phyloP scores from a whole-genome alignment of 805 yeast species.

The Tetrapisispora nanseiensis region DNA sequence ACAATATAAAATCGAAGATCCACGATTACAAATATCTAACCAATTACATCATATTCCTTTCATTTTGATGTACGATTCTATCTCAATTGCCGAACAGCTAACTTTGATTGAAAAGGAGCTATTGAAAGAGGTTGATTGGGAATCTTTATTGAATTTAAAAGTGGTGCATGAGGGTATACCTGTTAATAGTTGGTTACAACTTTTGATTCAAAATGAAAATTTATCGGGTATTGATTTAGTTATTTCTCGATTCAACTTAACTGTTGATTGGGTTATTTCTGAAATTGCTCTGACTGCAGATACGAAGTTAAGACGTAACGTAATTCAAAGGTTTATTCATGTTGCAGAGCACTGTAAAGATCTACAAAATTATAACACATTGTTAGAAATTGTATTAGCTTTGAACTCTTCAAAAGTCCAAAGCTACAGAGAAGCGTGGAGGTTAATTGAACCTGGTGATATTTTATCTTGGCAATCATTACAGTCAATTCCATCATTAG shows the following conservation, averaged over 20 bases:
- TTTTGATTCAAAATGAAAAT: constrained; percentile 47
- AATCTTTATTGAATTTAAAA: constrained; percentile 65
- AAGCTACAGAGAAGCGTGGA: constrained; percentile 63
- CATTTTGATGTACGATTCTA: constrained; percentile 60
- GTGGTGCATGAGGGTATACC: constrained; percentile 63
- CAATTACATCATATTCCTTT: constrained; percentile 67
- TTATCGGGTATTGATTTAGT: constrained; percentile 74
- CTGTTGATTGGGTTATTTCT: constrained; percentile 86
- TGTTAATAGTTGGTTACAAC: constrained; percentile 74
- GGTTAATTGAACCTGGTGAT: constrained; percentile 61
- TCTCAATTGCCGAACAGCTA: constrained; percentile 64
- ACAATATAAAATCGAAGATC: constrained; percentile 21
- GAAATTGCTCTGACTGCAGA: constrained; percentile 67
- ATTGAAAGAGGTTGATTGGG: constrained; percentile 83
- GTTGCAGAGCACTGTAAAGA: constrained; percentile 65
- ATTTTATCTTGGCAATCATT: constrained; percentile 54
- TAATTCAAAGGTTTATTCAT: constrained; percentile 81
- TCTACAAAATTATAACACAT: constrained; percentile 74
- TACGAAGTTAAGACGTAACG: constrained; percentile 48
- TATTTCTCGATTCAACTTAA: constrained; percentile 74
- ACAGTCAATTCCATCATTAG: constrained; percentile 64
- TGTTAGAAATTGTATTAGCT: constrained; percentile 81
- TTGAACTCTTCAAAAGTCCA: constrained; percentile 57
- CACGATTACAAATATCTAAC: constrained; percentile 19
- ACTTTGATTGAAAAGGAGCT: constrained; percentile 83